These are phyloP conservation scores for Forsythia suspensa DNA, from an alignment of 257 asterid genomes.

Conservation along the genomic window DNA sequence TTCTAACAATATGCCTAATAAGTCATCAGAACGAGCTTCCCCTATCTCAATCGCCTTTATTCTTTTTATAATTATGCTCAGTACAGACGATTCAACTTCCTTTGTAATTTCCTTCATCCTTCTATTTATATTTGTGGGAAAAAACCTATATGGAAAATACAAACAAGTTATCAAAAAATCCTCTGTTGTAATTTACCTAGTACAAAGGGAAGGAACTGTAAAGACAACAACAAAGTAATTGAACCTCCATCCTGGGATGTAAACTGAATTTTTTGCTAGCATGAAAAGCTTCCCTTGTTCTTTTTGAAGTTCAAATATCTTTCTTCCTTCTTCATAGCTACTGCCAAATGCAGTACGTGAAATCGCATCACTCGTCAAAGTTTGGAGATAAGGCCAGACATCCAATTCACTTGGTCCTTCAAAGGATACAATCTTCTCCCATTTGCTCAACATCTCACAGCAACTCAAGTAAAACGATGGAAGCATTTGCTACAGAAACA, in stretches of 20 bases:
- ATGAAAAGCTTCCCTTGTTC: constrained; percentile 18
- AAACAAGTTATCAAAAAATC: not conserved
- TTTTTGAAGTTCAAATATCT: constrained; percentile 37
- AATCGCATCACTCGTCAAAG: constrained; percentile 38
- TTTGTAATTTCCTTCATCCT: constrained; percentile 32
- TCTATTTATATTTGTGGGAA: constrained; percentile 36
- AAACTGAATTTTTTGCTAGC: not conserved
- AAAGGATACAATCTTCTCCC: constrained; percentile 28
- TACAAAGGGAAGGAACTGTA: not conserved
- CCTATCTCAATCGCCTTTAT: constrained; percentile 21
- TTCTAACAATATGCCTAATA: constrained; percentile 38
- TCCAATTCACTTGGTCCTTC: constrained; percentile 33
- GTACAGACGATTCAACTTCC: constrained; percentile 24
- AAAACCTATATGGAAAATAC: constrained; percentile 12
- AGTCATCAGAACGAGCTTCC: constrained; percentile 22
- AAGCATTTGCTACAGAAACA: constrained; percentile 33
- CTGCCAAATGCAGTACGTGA: constrained; percentile 52
- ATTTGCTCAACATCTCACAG: constrained; percentile 40
- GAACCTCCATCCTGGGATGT: constrained; percentile 39
- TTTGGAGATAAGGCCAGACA: constrained; percentile 41
- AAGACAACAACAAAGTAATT: not conserved
- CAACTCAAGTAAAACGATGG: constrained; percentile 42
- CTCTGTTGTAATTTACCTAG: not conserved
- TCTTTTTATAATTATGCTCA: constrained; percentile 24
- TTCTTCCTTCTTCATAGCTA: constrained; percentile 41